Base-by-base conservation (phyloP, 177 flowering plant species). In the Vitis hybrid region DNA sequence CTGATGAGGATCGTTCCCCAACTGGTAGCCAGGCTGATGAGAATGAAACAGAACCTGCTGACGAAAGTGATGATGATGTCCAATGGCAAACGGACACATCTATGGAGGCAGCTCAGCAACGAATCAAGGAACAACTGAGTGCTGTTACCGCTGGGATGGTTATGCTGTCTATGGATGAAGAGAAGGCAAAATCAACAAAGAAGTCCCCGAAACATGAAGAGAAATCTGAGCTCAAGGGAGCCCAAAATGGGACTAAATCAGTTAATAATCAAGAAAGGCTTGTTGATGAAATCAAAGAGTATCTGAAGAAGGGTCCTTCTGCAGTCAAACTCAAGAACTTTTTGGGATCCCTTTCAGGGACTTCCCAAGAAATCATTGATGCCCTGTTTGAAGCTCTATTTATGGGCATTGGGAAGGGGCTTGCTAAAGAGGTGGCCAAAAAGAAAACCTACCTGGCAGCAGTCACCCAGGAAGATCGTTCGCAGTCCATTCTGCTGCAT, bases 1-100 rank as follows among this genome's bases (percentile, higher is more conserved):
- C 93, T 57, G 98, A 91, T 71, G 98, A 90, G 72, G 97, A 93
- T 48, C 87, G 50, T n/a, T 77, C 87, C 11, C 90, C 97, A 19
- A 16, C 81, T 61, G 79, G 80, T 40, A 89, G 92, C 75, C 93
- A 86, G 67, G 87, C 66, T 14, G 92, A 84, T 74, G 92, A 87
- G 51, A 78, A 82, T 62, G 95, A 85, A 56, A 73, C 52, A 0
- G 73, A 55, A 52, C 77, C 18, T 10, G 81, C 40, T 18, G 87
- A 81, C 30, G 87, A 78, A 7, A 78, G 74, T 58, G 87, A 84
- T 18, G 90, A 87, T 67, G 88, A 84, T 64, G 78, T 91, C 60
- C 83, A 90, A 76, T 93, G 98, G 98, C 92, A 86, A 72, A 91
- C 98, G 3, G 98, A 91, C 76, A 88, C 98, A 1, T 93, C 98